Base-by-base conservation (phyloP, 148 eudicot species). In the Polygonum aviculare region DNA sequence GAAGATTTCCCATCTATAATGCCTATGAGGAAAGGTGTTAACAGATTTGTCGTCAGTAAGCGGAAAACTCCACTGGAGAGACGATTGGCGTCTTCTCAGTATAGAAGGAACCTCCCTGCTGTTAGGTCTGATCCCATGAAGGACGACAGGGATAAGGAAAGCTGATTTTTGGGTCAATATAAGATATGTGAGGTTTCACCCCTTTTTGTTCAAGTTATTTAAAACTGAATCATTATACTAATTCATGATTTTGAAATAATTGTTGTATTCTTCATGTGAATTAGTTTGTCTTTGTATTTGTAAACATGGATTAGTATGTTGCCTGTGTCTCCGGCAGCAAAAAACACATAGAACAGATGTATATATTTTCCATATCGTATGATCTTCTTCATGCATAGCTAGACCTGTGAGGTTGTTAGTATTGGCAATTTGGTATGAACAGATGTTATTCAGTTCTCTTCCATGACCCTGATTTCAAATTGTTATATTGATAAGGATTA, bases 1-100 rank as follows among this genome's bases (percentile, higher is more conserved):
- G 97, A 95, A 78, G 98, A 95, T 72, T 95, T 95, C 74, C 98
- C 98, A 0, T 92, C 97, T 7, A 92, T 95, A 60, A 95, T 95
- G 96, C 98, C 98, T 0, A 88, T 95, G 93, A 79, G 96, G 79
- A 95, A 95, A 79, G 98, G 98, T n/a, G 96, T 95, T 18, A 95
- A 95, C 80, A 79, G 98, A 74, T 95, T 95, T 75, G 98, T 95
- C 51, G 97, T 95, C 72, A 95, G 98, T 84, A 95, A 95, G 91
- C 86, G 98, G 86, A 95, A 95, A 76, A 88, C 97, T 1, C 98
- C 98, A 4, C 59, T 90, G 44, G 96, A 95, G 83, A 92, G 98
- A 85, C 87, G 98, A 80, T 80, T 95, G 86, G 88, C 94, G 0
- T 88, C 93, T 18, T 87, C 93, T 36, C 93, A 89, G 65, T 90